A percentile compares a stretch with the other conserved stretches of the same genome.
Evolutionary conservation across 2,329 filamentous ascomycete genomes (phyloP).

Genomic region (Tolypocladium tropicale): DNA sequence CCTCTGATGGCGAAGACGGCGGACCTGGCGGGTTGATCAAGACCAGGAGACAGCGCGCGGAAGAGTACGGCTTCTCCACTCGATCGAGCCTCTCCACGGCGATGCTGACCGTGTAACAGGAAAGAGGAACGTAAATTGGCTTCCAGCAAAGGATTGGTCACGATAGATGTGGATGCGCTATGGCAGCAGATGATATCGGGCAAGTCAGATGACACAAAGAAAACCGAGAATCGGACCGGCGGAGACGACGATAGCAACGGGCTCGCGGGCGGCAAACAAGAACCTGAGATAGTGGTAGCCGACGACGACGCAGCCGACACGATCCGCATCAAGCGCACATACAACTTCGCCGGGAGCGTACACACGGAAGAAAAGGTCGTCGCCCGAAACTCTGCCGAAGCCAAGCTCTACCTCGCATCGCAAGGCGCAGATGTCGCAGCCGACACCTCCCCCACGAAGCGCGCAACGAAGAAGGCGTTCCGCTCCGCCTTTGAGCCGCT

Average conservation of each 20-base stretch:
- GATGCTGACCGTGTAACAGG: slow-evolving; percentile 21
- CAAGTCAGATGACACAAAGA: slow-evolving; percentile 2
- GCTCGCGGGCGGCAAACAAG: background rate
- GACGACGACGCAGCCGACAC: slow-evolving; percentile 23
- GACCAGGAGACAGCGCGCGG: slow-evolving; percentile 59
- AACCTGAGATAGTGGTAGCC: slow-evolving; percentile 1
- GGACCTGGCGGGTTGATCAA: slow-evolving; percentile 57
- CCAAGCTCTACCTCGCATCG: slow-evolving; percentile 50
- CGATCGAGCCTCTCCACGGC: background rate
- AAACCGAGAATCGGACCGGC: background rate
- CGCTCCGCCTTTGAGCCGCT: slow-evolving; percentile 54
- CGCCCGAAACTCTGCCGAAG: slow-evolving; percentile 53
- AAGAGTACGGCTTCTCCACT: slow-evolving; percentile 35
- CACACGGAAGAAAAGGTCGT: slow-evolving; percentile 65
- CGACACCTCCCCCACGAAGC: slow-evolving; percentile 25
- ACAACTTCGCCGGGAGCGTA: slow-evolving; percentile 64
- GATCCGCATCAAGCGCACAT: slow-evolving; percentile 59
- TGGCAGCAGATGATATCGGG: slow-evolving; percentile 56
- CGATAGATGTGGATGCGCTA: slow-evolving; percentile 60
- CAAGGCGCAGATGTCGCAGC: slow-evolving; percentile 21
- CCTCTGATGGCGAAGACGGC: slow-evolving; percentile 41
- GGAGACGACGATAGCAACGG: background rate
- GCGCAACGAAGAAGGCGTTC: slow-evolving; percentile 43
- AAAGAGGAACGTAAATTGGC: slow-evolving; percentile 47
- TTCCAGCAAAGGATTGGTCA: slow-evolving; percentile 47